Percentiles rank a stretch among this genome's conserved stretches.
Conservation (phyloP, 2,329 filamentous ascomycete species). For the Aspergillus piperis region DNA sequence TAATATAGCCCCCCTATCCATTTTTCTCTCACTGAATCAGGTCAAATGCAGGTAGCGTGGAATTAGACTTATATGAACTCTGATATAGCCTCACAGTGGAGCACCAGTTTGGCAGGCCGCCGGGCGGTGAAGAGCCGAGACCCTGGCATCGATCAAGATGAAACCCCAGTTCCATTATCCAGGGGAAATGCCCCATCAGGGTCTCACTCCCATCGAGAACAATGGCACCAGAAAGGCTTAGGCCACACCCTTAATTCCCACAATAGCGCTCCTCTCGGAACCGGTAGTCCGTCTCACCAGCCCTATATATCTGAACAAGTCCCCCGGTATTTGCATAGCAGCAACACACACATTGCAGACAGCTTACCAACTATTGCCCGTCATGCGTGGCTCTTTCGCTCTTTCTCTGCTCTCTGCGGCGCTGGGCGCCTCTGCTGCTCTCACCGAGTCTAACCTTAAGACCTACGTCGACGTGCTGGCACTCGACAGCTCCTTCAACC, state of each 20-base stretch:
- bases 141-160: background rate
- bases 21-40: too few species aligned
- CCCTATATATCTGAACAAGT: background rate
- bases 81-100: background rate
- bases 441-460: constrained; percentile 33
- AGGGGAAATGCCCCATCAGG: background rate
- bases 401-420: constrained; percentile 29
- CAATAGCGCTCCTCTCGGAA: background rate
- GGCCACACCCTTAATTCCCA: background rate
- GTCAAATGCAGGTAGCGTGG: too few species aligned
- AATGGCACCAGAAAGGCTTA: background rate
- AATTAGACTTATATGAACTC: background rate
- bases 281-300: background rate
- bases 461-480: constrained; percentile 48
- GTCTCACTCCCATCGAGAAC: background rate
- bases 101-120: background rate
- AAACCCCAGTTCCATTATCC: background rate
- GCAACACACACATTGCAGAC: background rate
- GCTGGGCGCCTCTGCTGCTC: constrained; percentile 25
- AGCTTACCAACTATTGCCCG: constrained; percentile 7
- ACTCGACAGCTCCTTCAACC: constrained; percentile 57
- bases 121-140: background rate
- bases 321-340: background rate
- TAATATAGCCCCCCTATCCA: background rate
- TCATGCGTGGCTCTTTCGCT: constrained; percentile 27